Evolutionary conservation across 768 basidiomycete species (phyloP).

Genomic region (Panus rudis): DNA sequence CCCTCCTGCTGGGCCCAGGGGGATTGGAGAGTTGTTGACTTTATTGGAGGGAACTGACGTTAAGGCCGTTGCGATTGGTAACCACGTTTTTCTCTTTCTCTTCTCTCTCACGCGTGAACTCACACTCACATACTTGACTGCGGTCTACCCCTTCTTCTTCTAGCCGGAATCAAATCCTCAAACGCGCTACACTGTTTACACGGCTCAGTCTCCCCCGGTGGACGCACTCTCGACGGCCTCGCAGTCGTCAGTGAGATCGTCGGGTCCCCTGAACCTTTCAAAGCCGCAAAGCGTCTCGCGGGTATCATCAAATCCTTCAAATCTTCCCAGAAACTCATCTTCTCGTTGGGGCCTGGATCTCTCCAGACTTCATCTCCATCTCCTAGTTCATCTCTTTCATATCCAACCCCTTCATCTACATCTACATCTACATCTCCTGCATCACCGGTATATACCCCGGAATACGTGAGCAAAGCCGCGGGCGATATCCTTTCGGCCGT

Average conservation of each 20-base stretch:
- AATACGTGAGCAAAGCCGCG: slow-evolving; percentile 37
- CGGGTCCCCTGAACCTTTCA: slow-evolving; percentile 48
- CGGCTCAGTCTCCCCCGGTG: slow-evolving; percentile 53
- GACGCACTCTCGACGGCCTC: slow-evolving; percentile 65
- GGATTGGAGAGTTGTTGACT: slow-evolving; percentile 59
- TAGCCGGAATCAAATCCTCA: slow-evolving; percentile 80
- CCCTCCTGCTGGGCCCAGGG: slow-evolving; percentile 63
- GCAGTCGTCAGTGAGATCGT: slow-evolving; percentile 89
- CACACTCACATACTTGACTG: not conserved
- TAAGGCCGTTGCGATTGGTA: slow-evolving; percentile 83
- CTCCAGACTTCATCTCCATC: too few relatives aligned
- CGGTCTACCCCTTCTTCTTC: not conserved
- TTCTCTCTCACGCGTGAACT: not conserved
- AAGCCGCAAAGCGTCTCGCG: slow-evolving; percentile 41
- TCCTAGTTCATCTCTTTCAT: too few relatives aligned
- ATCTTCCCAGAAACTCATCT: slow-evolving; percentile 12
- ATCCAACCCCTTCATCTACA: too few relatives aligned
- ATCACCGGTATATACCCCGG: slow-evolving; percentile 20
- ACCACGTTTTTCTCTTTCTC: slow-evolving; percentile 11
- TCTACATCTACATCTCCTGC: not conserved
- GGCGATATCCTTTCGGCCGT: slow-evolving; percentile 44
- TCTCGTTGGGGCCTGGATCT: slow-evolving; percentile 15
- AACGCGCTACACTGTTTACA: slow-evolving; percentile 75
- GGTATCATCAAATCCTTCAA: slow-evolving; percentile 40
- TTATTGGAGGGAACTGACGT: slow-evolving; percentile 56